Evolutionary conservation across 176 grass and related monocot species (phyloP).

Genomic region (Triticum aestivum): DNA sequence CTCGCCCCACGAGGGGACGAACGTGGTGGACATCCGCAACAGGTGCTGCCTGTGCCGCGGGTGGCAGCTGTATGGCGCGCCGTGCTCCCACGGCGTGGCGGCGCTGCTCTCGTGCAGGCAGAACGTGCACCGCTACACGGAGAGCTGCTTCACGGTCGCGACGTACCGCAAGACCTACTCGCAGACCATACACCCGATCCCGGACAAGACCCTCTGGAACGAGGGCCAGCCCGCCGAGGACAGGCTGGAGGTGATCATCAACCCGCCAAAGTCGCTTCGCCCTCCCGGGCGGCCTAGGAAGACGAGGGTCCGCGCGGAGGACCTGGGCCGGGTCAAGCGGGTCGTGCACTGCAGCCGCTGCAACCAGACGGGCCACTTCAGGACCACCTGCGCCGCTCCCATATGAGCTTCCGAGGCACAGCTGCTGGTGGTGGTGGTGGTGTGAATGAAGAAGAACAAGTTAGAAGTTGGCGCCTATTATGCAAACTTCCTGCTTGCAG

Average conservation of each 20-base stretch:
- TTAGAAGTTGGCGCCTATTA: constrained; percentile 31
- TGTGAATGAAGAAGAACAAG: constrained; percentile 25
- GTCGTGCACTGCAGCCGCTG: constrained; percentile 95
- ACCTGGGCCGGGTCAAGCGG: constrained; percentile 66
- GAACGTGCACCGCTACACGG: constrained; percentile 91
- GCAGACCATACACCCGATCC: constrained; percentile 94
- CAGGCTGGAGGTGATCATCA: constrained; percentile 51
- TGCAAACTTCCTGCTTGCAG: constrained; percentile 33
- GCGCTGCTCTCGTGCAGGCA: constrained; percentile 90
- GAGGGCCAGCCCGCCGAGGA: constrained; percentile 49
- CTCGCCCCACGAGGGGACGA: constrained; percentile 73
- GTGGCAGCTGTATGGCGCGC: constrained; percentile 91
- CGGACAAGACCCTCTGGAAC: constrained; percentile 78
- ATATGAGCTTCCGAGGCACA: constrained; percentile 48
- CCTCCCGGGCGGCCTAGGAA: constrained; percentile 78
- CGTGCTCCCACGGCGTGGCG: constrained; percentile 90
- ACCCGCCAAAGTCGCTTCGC: constrained; percentile 77
- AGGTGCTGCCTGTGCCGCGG: constrained; percentile 88
- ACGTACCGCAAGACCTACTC: constrained; percentile 94
- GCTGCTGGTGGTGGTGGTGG: background rate
- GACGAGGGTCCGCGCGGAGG: constrained; percentile 72
- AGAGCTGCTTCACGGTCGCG: constrained; percentile 88
- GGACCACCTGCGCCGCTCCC: constrained; percentile 81
- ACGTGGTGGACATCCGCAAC: constrained; percentile 90
- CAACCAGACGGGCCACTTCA: constrained; percentile 97